phyloP scores from a whole-genome alignment of 257 asterid genomes.

The Scutellaria galericulata region DNA sequence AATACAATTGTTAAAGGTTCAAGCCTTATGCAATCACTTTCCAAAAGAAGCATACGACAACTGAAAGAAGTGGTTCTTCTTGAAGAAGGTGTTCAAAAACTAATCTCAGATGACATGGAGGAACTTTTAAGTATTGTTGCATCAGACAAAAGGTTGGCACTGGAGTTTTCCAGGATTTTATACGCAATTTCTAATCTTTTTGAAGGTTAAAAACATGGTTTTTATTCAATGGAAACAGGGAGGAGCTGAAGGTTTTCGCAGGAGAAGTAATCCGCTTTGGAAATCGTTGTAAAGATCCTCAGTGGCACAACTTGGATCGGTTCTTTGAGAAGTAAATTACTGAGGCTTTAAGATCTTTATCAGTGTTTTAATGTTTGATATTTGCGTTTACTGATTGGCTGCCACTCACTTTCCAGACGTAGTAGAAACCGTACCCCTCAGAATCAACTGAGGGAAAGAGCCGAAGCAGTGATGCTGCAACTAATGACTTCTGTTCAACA shows the following conservation, averaged over 20 bases:
- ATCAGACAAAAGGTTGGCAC: slow-evolving; percentile 70
- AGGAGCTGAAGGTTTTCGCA: slow-evolving; percentile 71
- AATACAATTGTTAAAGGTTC: slow-evolving; percentile 84
- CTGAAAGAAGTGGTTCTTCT: slow-evolving; percentile 68
- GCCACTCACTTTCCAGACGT: slow-evolving; percentile 50
- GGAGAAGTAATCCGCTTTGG: slow-evolving; percentile 91
- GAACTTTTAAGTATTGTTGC: slow-evolving; percentile 74
- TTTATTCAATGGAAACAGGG: slow-evolving; percentile 47
- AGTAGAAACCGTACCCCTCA: slow-evolving; percentile 66
- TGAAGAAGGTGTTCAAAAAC: slow-evolving; percentile 64
- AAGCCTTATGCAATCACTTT: slow-evolving; percentile 68
- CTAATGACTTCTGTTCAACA: slow-evolving; percentile 67
- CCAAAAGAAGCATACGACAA: slow-evolving; percentile 56
- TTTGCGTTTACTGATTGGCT: slow-evolving; percentile 7
- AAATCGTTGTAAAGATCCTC: slow-evolving; percentile 85
- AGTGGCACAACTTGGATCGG: slow-evolving; percentile 87
- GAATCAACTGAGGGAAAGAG: slow-evolving; percentile 59
- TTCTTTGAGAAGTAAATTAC: slow-evolving; percentile 72
- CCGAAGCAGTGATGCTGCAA: slow-evolving; percentile 68
- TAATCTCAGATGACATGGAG: slow-evolving; percentile 64
- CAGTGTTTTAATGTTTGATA: slow-evolving; percentile 23
- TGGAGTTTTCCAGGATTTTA: slow-evolving; percentile 8
- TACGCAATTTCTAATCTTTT: slow-evolving; percentile 2
- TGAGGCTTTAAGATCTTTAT: slow-evolving; percentile 27
- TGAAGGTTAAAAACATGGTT: neutral